Evolutionary conservation across 176 grass and related monocot species (phyloP), one percentile per base, ranked within the genome.

Genomic region (Hsuehochloa calcarea): DNA sequence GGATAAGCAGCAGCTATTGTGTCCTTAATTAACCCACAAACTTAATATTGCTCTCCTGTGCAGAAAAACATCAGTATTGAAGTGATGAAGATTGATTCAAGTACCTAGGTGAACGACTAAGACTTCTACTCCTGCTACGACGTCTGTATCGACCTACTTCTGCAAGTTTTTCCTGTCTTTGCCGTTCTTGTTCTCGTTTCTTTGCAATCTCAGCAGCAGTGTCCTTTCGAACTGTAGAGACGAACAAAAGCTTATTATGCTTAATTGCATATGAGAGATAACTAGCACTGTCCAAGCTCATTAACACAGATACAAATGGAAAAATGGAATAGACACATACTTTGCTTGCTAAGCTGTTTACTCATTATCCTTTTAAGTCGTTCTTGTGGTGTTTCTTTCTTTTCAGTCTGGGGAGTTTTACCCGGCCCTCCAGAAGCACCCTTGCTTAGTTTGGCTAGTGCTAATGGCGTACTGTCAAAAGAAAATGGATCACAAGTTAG

Each of bases 331-430:
- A 86, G 86, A 85, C 22, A 87, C 90, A 74, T 96, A 99, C 97
- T 99, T 87, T 99, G 97, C 70, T 99, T 99, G 85, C 96, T 99
- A 86, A 99, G 89, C 81, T 99, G 97, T 94, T 99, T 96, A 87
- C 97, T 99, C 97, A 99, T 99, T 92, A 96, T 99, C 82, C 97
- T 91, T 61, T 99, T 96, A 77, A 99, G 96, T 25, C 96, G 92
- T 86, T 99, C 96, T 83, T 94, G 96, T n/a, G 96, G 96, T 44
- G 96, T 99, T 89, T 99, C 97, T 80, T 96, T 99, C 90, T 96
- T 99, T 82, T 96, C 91, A 67, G 86, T 87, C 65, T 76, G 87
- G 65, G 81, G 81, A 40, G 84, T 84, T 90, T 94, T 99, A 59
- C 78, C 91, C 25, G 82, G 68, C 70, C 85, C 95, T 55, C 93